Base-by-base conservation (phyloP, 495 filamentous ascomycete genomes). In the Aspergillus coremiiformis region DNA sequence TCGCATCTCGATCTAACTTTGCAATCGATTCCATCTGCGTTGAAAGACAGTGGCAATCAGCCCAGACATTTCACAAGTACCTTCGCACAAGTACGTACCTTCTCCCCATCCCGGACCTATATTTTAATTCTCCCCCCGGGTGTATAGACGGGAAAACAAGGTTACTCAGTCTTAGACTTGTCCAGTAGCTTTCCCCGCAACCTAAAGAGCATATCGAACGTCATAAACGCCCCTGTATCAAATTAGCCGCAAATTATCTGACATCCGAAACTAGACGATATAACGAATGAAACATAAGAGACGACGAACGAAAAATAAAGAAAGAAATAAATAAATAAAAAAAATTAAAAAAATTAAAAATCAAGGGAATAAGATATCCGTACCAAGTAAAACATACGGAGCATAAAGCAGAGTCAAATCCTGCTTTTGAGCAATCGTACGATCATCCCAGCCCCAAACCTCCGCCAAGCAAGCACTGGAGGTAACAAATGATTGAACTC, bases 331-430 rank as follows among this genome's bases (percentile, higher is more conserved):
- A 46, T 17, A 37, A 30, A 29, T 2, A 17, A 29, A 39, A 44
- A 9, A 27, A 41, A 4, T n/a, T n/a, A 1, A 39, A 27, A 21
- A 42, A 47, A 27, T 19, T 32, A 19, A 29, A 21, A 48, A 35
- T n/a, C 11, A 43, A 32, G 48, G 32, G 35, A 21, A 17, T 15
- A 27, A 35, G 9, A 26, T 9, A 15, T 30, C 84, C 84, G 72
- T 70, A 90, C 88, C 84, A 29, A 92, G 61, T 22, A 78, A 74
- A 27, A 89, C 65, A 75, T 88, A 95, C 5, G 85, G 85, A 12
- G 76, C 81, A 64, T 90, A 91, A 11, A 88, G 63, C 54, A 75
- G 75, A 1, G 75, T 78, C 48, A 83, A 59, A 54, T 81, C 81
- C 49, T 76, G 57, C 56, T 82, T 84, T 54, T 83, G 67, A 4